Evolutionary conservation across 352 stramenopile species (phyloP), one percentile per base, ranked within the genome.

Genomic region (Pythium scleroteichum): DNA sequence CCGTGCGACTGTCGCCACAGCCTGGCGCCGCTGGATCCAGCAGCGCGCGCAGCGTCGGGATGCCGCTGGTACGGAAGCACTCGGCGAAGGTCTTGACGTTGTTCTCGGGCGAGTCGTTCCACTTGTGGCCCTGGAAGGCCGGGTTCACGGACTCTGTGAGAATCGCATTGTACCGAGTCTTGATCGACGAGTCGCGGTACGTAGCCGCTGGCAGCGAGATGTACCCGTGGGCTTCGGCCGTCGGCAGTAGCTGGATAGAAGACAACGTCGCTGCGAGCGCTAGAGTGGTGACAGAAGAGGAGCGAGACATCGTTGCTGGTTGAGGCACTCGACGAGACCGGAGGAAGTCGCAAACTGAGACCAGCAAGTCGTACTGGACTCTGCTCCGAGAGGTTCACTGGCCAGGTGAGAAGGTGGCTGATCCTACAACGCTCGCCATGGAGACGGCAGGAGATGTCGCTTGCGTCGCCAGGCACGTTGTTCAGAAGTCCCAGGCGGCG

Each of bases 111-210:
- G 64, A 73, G 46, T 66, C 67, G 54, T 78, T 50, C 59, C 64
- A 78, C 59, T 78, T 78, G 38, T 51, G 51, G 19, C 64, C 71
- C 8, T 63, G 44, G 48, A 75, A 78, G 6, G 66, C 59, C 2
- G 66, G 26, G 33, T 69, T 68, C 16, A 65, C 53, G 35, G 20
- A 62, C 29, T 58, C 53, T 7, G 47, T 59, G 35, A 72, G 44
- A 17, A 68, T 53, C 23, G 67, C 27, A 35, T 64, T 56, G 59
- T 64, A 72, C 39, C 17, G 46, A 23, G 70, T 78, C 54, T 74
- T 72, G 35, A 52, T 72, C 55, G 65, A 75, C 42, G 58, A 53
- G 59, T 73, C 67, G 39, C 24, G 22, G 60, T 68, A 78, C 53
- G 63, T 61, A 2, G 71, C 71, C 8, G 45, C 16, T 7, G 71